Evolutionary conservation across 371 early-diverging fungal species (phyloP).

Genomic region (Coemansia sp.): DNA sequence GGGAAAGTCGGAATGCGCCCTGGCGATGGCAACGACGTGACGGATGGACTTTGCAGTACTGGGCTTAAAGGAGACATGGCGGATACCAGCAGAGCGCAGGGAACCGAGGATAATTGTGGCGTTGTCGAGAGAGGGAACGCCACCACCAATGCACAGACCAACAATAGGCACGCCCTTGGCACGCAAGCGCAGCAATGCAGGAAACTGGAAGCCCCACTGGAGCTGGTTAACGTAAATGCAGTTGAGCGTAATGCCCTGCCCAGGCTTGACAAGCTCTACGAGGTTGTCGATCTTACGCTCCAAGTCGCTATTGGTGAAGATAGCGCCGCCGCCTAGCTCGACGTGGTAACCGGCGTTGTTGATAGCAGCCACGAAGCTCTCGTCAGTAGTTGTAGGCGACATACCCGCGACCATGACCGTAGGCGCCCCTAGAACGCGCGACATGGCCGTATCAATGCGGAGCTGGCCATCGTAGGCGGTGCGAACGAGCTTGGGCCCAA

Average conservation of each 20-base stretch:
- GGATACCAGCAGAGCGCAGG: slow-evolving; percentile 77
- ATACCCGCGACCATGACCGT: slow-evolving; percentile 52
- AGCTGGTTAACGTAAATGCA: slow-evolving; percentile 52
- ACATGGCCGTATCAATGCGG: slow-evolving; percentile 82
- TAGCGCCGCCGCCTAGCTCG: slow-evolving; percentile 91
- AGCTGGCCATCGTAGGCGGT: slow-evolving; percentile 59
- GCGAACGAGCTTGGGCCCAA: slow-evolving; percentile 67
- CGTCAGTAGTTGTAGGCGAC: slow-evolving; percentile 37
- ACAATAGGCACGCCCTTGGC: slow-evolving; percentile 87
- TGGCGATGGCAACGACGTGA: slow-evolving; percentile 84
- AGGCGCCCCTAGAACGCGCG: slow-evolving; percentile 61
- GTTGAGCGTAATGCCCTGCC: slow-evolving; percentile 90
- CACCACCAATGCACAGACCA: slow-evolving; percentile 69
- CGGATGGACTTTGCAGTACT: slow-evolving; percentile 82
- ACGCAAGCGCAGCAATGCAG: slow-evolving; percentile 80
- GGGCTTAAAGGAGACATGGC: slow-evolving; percentile 93
- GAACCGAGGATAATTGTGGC: slow-evolving; percentile 80
- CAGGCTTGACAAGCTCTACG: slow-evolving; percentile 66
- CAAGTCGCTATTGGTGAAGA: slow-evolving; percentile 76
- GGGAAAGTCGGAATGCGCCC: slow-evolving; percentile 84
- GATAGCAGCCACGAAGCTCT: slow-evolving; percentile 62
- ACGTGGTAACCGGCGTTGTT: slow-evolving; percentile 93
- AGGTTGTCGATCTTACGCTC: slow-evolving; percentile 77
- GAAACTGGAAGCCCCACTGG: neutral
- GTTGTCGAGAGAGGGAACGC: slow-evolving; percentile 82